phyloP scores from a whole-genome alignment of 345 rosid genomes.

The Brassica juncea region DNA sequence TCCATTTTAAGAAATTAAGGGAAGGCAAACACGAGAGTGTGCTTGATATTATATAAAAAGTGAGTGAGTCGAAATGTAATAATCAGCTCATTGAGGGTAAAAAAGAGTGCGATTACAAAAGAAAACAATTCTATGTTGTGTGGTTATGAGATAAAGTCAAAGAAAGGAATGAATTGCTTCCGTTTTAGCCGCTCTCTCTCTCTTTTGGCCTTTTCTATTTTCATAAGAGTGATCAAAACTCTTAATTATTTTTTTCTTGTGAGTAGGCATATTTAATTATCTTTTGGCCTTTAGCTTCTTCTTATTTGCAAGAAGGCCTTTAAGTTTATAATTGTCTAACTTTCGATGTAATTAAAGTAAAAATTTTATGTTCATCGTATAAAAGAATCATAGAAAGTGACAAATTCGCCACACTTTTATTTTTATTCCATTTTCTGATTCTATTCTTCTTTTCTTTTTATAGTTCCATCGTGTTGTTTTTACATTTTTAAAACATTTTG shows the following conservation, averaged over 20 bases:
- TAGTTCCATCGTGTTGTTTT: background rate
- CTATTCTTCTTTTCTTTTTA: background rate
- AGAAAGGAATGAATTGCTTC: constrained; percentile 26
- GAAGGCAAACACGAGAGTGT: background rate
- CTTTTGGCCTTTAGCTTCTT: background rate
- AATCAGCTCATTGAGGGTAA: background rate
- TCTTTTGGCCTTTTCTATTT: constrained; percentile 37
- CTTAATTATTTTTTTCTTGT: background rate
- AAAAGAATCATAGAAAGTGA: constrained; percentile 22
- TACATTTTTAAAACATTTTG: background rate
- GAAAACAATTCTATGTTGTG: constrained; percentile 19
- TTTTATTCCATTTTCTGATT: constrained; percentile 25
- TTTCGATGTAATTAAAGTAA: background rate
- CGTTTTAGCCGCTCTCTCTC: constrained; percentile 41
- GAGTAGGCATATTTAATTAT: background rate
- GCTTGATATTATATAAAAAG: constrained; percentile 16
- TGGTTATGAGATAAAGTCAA: constrained; percentile 29
- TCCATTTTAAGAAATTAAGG: background rate
- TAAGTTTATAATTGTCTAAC: background rate
- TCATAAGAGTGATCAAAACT: background rate
- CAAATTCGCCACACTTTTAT: background rate
- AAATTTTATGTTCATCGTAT: background rate
- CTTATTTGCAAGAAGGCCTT: background rate
- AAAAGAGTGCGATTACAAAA: background rate
- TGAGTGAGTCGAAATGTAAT: background rate